Conservation (phyloP, 768 basidiomycete species). For the Suillus ampliporus region DNA sequence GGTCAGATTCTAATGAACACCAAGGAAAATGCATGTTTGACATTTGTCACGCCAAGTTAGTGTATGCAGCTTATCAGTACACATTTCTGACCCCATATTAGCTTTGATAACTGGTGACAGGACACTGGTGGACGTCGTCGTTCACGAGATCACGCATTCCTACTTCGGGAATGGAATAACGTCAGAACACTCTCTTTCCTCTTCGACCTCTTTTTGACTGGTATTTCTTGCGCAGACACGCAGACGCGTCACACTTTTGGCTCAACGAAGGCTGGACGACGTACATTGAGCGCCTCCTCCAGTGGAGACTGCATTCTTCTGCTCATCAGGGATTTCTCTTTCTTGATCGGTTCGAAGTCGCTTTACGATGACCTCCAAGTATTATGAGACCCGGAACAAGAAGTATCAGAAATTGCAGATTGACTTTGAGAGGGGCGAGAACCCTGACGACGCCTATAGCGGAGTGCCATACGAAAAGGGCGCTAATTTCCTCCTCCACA, state of each 20-base stretch:
- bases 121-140: conserved; percentile 85
- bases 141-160: conserved; percentile 86
- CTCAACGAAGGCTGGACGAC: conserved; percentile 95
- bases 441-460: conserved; percentile 79
- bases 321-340: conserved; percentile 83
- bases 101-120: conserved; percentile 89
- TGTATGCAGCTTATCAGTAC: not conserved
- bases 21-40: conserved; percentile 88
- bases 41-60: conserved; percentile 88
- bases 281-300: conserved; percentile 86
- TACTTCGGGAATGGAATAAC: conserved; percentile 95
- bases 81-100: conserved; percentile 22
- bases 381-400: conserved; percentile 60
- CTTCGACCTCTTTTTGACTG: conserved; percentile 7
- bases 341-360: conserved; percentile 73
- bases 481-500: conserved; percentile 82
- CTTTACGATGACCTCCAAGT: conserved; percentile 73
- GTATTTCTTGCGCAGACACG: conserved; percentile 50
- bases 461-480: conserved; percentile 89
- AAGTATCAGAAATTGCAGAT: conserved; percentile 82
- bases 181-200: conserved; percentile 43
- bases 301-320: conserved; percentile 70
- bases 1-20: not conserved
- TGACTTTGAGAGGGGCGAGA: conserved; percentile 72
- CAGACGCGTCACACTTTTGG: conserved; percentile 83